phyloP scores from a whole-genome alignment of 202 grass and related monocot species.

The Brachypodium distachyon region DNA sequence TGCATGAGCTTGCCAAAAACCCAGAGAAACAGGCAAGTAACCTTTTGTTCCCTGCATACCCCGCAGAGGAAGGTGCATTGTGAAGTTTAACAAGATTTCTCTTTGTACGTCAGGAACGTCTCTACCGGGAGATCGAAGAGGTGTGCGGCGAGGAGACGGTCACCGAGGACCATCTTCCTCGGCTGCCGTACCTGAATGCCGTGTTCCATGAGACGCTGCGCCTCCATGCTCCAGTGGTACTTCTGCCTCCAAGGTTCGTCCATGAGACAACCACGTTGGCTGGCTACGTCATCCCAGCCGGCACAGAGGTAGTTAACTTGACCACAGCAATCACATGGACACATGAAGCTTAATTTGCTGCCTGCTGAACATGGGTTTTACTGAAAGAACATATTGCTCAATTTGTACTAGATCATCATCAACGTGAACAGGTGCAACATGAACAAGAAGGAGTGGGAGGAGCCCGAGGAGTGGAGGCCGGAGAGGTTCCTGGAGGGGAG shows the following conservation, averaged over 20 bases:
- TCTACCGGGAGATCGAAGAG: slow-evolving; percentile 54
- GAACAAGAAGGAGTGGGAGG: slow-evolving; percentile 59
- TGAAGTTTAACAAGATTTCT: background rate
- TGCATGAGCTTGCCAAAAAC: slow-evolving; percentile 71
- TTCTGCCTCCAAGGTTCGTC: slow-evolving; percentile 60
- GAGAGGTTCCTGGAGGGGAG: slow-evolving; percentile 64
- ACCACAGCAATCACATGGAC: background rate
- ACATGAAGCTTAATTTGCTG: too few species aligned
- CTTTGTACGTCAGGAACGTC: slow-evolving; percentile 34
- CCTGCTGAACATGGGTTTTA: background rate
- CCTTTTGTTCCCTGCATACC: too few species aligned
- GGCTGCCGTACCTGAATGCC: slow-evolving; percentile 54
- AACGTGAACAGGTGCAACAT: slow-evolving; percentile 84
- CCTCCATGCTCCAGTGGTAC: slow-evolving; percentile 36
- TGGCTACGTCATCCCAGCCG: slow-evolving; percentile 48
- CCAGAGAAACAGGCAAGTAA: slow-evolving; percentile 48
- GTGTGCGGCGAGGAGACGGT: slow-evolving; percentile 41
- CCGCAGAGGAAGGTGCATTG: too few species aligned
- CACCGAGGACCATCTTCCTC: slow-evolving; percentile 56
- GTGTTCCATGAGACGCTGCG: slow-evolving; percentile 87
- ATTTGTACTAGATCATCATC: slow-evolving; percentile 41
- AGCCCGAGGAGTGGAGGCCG: slow-evolving; percentile 60
- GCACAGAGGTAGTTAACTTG: slow-evolving; percentile 34
- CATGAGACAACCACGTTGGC: slow-evolving; percentile 55
- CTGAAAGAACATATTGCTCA: background rate